Evolutionary conservation across 1,139 yeast genomes (phyloP), one percentile per base, ranked within the genome.

Genomic region (Protomyces macrosporus): DNA sequence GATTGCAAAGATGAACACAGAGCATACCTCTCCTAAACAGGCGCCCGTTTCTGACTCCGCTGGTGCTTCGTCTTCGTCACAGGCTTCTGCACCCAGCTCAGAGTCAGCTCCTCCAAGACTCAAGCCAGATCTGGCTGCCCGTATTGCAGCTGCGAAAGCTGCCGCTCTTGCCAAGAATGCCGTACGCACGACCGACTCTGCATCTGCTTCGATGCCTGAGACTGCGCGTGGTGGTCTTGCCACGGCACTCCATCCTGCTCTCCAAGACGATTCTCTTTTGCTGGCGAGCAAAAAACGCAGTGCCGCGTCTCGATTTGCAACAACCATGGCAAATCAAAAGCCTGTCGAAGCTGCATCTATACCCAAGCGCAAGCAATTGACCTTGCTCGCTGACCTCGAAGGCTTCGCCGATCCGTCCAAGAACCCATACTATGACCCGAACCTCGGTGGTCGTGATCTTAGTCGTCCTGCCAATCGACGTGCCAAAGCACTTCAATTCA

Each of bases 391-490:
- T 12, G 68, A 67, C 3, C 50, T 67, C 6, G 65, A 67, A 10
- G 68, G 62, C 16, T 67, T 64, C 32, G 56, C 63, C 23, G 66
- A 69, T 39, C 65, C 65, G 14, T 58, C 60, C 50, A 63, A 66
- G 52, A 87, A 87, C 70, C 93, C 93, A 0, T 88, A 87, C 71
- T 75, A 85, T 48, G 81, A 82, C 67, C 84, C 79, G 45, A 70
- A 74, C 45, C 54, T 64, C 16, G 65, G 60, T 12, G 63, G 59
- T 4, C 33, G 60, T 12, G 69, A 34, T 70, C 80, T 72, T 73
- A 33, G 56, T 10, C 51, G 62, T 5, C 62, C 62, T 3, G 53
- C 42, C 9, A 51, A 52, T 33, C 77, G 67, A 51, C 68, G 69
- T 14, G 70, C 79, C 35, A 77, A 76, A 12, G 55, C 65, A 3